A percentile compares a stretch with the other conserved stretches of the same genome.
Conservation (phyloP, 257 asterid species). For the Leptodermis oblonga region DNA sequence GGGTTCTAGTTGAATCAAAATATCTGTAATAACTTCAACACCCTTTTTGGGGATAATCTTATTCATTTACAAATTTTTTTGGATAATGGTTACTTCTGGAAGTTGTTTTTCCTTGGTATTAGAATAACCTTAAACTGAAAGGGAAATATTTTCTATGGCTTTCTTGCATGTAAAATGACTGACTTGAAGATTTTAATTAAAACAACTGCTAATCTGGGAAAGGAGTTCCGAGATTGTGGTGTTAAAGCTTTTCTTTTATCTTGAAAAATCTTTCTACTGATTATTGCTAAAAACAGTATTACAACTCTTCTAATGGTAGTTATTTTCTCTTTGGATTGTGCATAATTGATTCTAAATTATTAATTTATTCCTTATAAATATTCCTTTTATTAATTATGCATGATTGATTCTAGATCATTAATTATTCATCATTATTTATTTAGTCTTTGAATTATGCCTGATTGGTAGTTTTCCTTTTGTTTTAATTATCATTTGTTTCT, state of each 20-base stretch:
- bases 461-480: no score
- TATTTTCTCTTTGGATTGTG: no score
- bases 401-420: no score
- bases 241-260: not conserved
- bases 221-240: not conserved
- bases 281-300: no score
- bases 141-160: not conserved
- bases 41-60: not conserved
- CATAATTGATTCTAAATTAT: no score
- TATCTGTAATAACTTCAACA: not conserved
- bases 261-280: not conserved
- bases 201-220: not conserved
- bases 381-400: no score
- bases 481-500: no score
- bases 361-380: no score
- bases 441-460: no score
- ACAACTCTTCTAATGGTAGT: no score
- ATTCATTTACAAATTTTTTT: not conserved
- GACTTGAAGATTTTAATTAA: not conserved
- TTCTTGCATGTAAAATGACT: not conserved
- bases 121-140: not conserved
- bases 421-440: no score
- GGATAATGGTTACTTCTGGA: not conserved
- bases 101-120: not conserved
- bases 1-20: conserved; percentile 2